A percentile compares a stretch with the other conserved stretches of the same genome.
Evolutionary conservation across 169 alveolate species (phyloP).

Genomic region (Amoebophrya sp.): DNA sequence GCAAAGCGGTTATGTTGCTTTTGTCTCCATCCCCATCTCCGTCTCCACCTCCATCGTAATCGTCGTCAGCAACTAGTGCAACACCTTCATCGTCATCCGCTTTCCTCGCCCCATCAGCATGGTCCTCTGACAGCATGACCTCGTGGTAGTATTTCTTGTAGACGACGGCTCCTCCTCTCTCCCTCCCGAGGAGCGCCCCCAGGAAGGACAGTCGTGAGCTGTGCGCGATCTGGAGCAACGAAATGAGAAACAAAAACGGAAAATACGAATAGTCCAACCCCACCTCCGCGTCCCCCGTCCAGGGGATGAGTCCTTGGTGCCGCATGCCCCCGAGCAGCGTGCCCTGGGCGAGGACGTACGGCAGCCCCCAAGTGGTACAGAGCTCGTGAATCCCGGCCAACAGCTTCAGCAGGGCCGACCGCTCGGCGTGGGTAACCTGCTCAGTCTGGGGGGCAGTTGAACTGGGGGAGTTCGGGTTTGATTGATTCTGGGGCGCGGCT

Average conservation of each 20-base stretch:
- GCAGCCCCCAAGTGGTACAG: neutral
- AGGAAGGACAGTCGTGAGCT: neutral
- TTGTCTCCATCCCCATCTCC: no score
- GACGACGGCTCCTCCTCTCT: no score
- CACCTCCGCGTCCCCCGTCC: neutral
- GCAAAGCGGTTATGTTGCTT: no score
- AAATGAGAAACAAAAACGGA: neutral
- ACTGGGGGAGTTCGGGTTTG: neutral
- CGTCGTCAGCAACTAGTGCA: neutral
- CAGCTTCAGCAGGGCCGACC: neutral
- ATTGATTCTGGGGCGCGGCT: neutral
- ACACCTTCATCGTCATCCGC: neutral
- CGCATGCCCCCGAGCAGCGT: neutral
- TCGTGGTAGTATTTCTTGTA: no score
- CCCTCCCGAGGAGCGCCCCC: no score
- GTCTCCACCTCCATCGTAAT: neutral
- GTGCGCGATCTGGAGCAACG: neutral
- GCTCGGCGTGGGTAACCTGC: neutral
- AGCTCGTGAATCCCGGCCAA: neutral
- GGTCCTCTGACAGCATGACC: no score
- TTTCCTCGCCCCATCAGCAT: no score
- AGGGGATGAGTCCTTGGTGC: neutral
- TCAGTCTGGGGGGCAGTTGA: neutral
- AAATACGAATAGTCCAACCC: neutral
- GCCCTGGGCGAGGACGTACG: neutral